Percentiles rank a stretch among this genome's conserved stretches.
Evolutionary conservation across 169 alveolate species (phyloP).

Genomic region (Babesia caballi): DNA sequence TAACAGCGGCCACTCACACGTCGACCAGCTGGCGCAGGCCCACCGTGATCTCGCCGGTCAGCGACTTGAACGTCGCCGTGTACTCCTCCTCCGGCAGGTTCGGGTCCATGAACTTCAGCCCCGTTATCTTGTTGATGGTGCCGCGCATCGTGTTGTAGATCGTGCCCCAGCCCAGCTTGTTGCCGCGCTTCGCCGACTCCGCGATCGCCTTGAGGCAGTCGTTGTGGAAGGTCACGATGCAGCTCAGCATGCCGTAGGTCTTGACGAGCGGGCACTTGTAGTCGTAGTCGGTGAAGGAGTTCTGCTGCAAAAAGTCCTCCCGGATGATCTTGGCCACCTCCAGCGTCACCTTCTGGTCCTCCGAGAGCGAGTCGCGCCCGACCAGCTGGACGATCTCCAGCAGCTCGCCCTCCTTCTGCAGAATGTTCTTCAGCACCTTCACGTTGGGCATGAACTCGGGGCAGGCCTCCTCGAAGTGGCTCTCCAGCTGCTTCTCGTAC

Average conservation of each 20-base stretch:
- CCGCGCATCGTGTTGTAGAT: slow-evolving; percentile 87
- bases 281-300: slow-evolving; percentile 97
- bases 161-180: slow-evolving; percentile 91
- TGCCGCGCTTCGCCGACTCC: slow-evolving; percentile 82
- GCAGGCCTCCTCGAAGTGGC: slow-evolving; percentile 90
- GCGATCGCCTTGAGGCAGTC: slow-evolving; percentile 86
- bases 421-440: slow-evolving; percentile 88
- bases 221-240: slow-evolving; percentile 90
- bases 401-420: slow-evolving; percentile 93
- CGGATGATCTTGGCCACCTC: slow-evolving; percentile 96
- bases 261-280: slow-evolving; percentile 94
- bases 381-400: slow-evolving; percentile 97
- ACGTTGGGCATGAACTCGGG: slow-evolving; percentile 90
- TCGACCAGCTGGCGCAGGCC: slow-evolving; percentile 56
- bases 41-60: slow-evolving; percentile 42
- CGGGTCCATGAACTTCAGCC: slow-evolving; percentile 84
- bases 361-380: slow-evolving; percentile 97
- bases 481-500: slow-evolving; percentile 93
- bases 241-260: slow-evolving; percentile 97
- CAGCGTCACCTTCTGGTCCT: slow-evolving; percentile 87
- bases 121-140: slow-evolving; percentile 85
- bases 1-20: slow-evolving; percentile 28
- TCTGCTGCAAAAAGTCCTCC: slow-evolving; percentile 97
- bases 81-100: slow-evolving; percentile 43
- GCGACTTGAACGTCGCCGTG: slow-evolving; percentile 26